Evolutionary conservation across 2,329 filamentous ascomycete genomes (phyloP), one percentile per base, ranked within the genome.

Genomic region (Fusarium staphyleae): DNA sequence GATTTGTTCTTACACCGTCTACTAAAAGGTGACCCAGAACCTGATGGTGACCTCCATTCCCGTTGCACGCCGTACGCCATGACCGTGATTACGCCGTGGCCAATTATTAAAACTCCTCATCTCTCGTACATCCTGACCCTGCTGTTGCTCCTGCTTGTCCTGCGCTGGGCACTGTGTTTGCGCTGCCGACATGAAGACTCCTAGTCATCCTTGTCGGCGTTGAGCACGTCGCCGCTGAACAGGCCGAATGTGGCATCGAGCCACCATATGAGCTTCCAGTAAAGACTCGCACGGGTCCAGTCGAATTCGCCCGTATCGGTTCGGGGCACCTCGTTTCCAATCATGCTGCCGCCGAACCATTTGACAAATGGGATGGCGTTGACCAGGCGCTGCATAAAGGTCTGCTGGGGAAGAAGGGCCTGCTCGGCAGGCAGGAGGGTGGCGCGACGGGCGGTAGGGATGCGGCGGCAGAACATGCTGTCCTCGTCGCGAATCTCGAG

Each of bases 291-390:
- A 37, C 76, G 76, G 34, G 84, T 83, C 78, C 87, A 89, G 72
- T 97, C 93, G 65, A 96, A 93, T 34, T 85, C 86, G 51, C 90
- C 90, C 35, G 82, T 78, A 46, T 91, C 88, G 46, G 81, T 87
- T 34, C 88, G 81, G 7, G 90, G 90, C 32, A 93, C 85, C 69
- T 88, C 82, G 68, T 86, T 86, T 5, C 90, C 90, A 66, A 93
- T 92, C 72, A 93, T 85, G 65, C 77, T 86, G 60, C 77, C 86
- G 37, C 85, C 86, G 68, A 92, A 88, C 85, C 87, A 91, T 64
- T 82, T 83, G 55, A 91, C 74, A 55, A 91, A 80, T 3, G 89
- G 89, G 33, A 91, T 83, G 47, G 81, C 83, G 60, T 82, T 81
- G 48, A 89, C 73, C 15, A 90, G 69, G 44, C 85, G 81, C 72